Conservation (phyloP, 108 stramenopile genomes). For the Nannochloropsis gaditana region DNA sequence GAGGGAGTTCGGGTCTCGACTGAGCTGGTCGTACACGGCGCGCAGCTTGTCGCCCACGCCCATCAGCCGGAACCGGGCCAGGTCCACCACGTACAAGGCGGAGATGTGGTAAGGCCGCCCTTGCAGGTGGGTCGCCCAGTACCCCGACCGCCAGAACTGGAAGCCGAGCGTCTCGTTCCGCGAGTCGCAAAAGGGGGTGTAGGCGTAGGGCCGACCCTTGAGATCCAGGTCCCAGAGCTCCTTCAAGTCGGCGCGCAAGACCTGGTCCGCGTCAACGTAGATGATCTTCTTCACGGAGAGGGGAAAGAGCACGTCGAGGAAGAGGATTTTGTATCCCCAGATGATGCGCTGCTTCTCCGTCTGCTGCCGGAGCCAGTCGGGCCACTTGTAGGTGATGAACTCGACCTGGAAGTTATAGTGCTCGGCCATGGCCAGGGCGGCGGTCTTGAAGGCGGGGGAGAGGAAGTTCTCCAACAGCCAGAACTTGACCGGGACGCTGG, state of each 20-base stretch:
- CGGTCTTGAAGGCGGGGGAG: conserved; percentile 84
- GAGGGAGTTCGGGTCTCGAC: conserved; percentile 88
- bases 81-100: conserved; percentile 96
- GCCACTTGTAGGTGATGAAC: conserved; percentile 93
- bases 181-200: conserved; percentile 91
- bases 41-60: conserved; percentile 91
- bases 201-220: conserved; percentile 78
- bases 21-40: conserved; percentile 78
- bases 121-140: conserved; percentile 83
- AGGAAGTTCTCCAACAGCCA: conserved; percentile 93
- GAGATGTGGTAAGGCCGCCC: conserved; percentile 96
- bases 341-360: conserved; percentile 97
- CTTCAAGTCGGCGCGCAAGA: conserved; percentile 87
- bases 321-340: conserved; percentile 99
- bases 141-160: conserved; percentile 88
- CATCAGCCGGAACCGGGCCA: conserved; percentile 71
- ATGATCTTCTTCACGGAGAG: conserved; percentile 88
- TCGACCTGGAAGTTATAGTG: conserved; percentile 67
- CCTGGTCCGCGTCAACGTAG: conserved; percentile 96
- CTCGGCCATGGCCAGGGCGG: conserved; percentile 68
- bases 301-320: conserved; percentile 97
- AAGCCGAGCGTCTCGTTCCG: conserved; percentile 85
- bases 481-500: conserved; percentile 89
- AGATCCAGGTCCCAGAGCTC: conserved; percentile 96
- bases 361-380: conserved; percentile 92